These are phyloP conservation scores for Cairneyella variabilis DNA, from an alignment of 495 filamentous ascomycete species.

Conservation along the genomic window DNA sequence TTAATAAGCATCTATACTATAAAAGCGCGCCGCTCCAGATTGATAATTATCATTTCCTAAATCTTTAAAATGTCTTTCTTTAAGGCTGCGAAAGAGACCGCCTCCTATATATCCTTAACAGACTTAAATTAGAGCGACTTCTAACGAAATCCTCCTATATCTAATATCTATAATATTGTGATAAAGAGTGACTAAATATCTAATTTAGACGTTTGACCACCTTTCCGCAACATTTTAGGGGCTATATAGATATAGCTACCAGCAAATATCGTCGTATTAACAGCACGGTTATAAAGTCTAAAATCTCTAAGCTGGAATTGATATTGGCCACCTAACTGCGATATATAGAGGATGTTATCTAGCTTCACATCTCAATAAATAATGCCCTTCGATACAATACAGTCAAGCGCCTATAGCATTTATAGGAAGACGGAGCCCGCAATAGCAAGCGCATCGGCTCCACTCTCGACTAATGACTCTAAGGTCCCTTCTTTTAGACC, in stretches of 20 bases:
- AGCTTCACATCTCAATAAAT: slow-evolving; percentile 97
- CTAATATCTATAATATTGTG: slow-evolving; percentile 34
- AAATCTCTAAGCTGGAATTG: slow-evolving; percentile 92
- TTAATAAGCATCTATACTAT: neutral
- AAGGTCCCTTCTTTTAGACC: slow-evolving; percentile 21
- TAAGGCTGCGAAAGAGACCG: slow-evolving; percentile 2
- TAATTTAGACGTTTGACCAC: slow-evolving; percentile 31
- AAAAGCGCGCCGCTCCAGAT: neutral
- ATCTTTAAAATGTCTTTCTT: neutral
- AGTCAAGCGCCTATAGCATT: slow-evolving; percentile 22
- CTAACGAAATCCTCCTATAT: slow-evolving; percentile 22
- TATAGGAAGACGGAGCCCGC: slow-evolving; percentile 7
- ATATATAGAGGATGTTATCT: slow-evolving; percentile 82
- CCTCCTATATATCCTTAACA: neutral
- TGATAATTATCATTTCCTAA: neutral
- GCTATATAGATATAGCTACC: neutral
- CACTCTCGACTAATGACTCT: slow-evolving; percentile 21
- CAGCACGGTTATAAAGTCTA: slow-evolving; percentile 93
- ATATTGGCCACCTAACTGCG: slow-evolving; percentile 59
- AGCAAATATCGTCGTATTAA: slow-evolving; percentile 35
- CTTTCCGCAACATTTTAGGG: neutral
- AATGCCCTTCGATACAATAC: slow-evolving; percentile 42
- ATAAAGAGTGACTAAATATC: slow-evolving; percentile 43
- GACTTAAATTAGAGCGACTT: neutral
- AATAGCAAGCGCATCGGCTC: neutral